Conservation (phyloP, 139 green algal genomes). For the Micractinium sp. region DNA sequence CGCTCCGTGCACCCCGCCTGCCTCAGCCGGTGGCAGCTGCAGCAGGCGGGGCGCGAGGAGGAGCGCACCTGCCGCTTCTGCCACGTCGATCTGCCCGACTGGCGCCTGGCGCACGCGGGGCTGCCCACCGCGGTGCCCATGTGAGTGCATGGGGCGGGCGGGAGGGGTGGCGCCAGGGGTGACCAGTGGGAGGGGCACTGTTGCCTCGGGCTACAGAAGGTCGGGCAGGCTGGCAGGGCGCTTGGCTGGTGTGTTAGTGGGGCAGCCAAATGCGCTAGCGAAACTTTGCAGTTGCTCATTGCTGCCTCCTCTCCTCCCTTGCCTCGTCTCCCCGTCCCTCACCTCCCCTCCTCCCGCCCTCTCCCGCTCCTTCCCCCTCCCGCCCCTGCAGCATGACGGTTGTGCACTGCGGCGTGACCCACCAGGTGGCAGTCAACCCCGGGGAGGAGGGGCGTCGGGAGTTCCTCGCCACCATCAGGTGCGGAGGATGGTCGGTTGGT, state of each 20-base stretch:
- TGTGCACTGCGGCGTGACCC: not conserved
- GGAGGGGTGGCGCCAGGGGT: not conserved
- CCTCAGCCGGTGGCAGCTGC: constrained; percentile 11
- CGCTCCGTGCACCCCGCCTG: not conserved
- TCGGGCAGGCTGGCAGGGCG: no score
- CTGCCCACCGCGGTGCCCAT: not conserved
- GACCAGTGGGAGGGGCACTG: not conserved
- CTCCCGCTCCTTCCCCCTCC: not conserved
- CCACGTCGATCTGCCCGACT: constrained; percentile 50
- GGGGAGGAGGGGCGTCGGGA: not conserved
- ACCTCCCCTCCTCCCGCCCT: no score
- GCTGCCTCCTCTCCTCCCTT: not conserved
- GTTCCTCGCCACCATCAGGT: not conserved
- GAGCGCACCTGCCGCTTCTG: constrained; percentile 58
- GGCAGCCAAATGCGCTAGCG: no score
- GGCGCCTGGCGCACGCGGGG: not conserved
- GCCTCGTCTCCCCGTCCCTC: not conserved
- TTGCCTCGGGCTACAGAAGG: not conserved
- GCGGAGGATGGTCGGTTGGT: no score
- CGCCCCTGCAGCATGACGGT: constrained; percentile 11
- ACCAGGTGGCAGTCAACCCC: not conserved
- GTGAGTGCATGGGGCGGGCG: not conserved
- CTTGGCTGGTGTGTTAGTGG: no score
- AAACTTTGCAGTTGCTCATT: not conserved
- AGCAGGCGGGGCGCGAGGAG: constrained; percentile 19